A percentile compares a stretch with the other conserved stretches of the same genome.
Evolutionary conservation across 2,329 filamentous ascomycete species (phyloP).

Genomic region (Chaetomium sp.): DNA sequence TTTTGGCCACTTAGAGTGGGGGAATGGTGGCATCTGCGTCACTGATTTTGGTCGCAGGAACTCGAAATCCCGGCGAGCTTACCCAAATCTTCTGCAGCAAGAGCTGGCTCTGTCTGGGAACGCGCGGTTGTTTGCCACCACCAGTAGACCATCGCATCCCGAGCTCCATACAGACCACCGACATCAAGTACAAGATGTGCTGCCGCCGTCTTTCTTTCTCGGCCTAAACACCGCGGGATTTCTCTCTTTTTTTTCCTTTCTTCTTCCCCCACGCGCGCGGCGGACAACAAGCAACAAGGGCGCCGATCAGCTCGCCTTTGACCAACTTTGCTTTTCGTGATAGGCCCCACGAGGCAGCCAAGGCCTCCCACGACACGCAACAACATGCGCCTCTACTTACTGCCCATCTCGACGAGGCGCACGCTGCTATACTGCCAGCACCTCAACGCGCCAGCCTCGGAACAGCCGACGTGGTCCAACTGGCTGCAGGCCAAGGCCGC

Average conservation of each 20-base stretch:
- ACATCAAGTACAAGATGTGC: slow-evolving; percentile 26
- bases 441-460: slow-evolving; percentile 58
- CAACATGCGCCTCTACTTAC: slow-evolving; percentile 85
- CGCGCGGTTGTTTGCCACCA: slow-evolving; percentile 28
- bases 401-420: slow-evolving; percentile 88
- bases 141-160: not conserved
- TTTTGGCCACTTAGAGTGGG: slow-evolving; percentile 3
- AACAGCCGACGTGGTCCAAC: slow-evolving; percentile 63
- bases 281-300: not conserved
- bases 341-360: slow-evolving; percentile 7
- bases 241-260: slow-evolving; percentile 13
- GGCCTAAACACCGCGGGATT: slow-evolving; percentile 21
- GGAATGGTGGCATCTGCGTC: slow-evolving; percentile 24
- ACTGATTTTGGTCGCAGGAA: slow-evolving; percentile 17
- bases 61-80: slow-evolving; percentile 18
- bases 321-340: not conserved
- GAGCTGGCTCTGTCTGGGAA: slow-evolving; percentile 16
- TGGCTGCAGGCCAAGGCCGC: slow-evolving; percentile 70
- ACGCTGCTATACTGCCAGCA: slow-evolving; percentile 92
- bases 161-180: slow-evolving; percentile 11
- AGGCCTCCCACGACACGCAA: slow-evolving; percentile 12
- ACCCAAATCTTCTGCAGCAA: slow-evolving; percentile 2
- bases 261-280: slow-evolving; percentile 7
- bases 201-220: slow-evolving; percentile 15
- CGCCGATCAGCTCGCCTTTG: not conserved